Base-by-base conservation (phyloP, 768 basidiomycete genomes). In the Mycena albidolilacea region DNA sequence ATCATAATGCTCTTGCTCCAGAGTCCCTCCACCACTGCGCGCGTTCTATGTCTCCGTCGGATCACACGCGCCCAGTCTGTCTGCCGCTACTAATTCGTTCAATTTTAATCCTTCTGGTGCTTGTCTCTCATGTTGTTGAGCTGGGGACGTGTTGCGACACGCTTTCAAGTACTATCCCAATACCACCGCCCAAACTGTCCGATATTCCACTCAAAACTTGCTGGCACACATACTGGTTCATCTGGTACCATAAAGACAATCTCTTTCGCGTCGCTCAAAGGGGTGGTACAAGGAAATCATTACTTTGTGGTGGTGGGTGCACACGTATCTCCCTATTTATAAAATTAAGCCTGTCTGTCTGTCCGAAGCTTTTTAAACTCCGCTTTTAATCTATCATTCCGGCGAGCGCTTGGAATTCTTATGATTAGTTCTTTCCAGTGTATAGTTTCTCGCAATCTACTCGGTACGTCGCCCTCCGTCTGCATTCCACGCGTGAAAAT, bases 91-190 rank as follows among this genome's bases (percentile, higher is more conserved):
- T 46, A 12, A 12, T 46, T 12, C 46, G 46, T 46, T 46, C 46
- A 46, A 46, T 46, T 12, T 17, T 1, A 46, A 17, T 46, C 46
- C 15, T 46, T 46, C 15, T 46, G 46, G 15, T 46, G 46, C 46
- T 14, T 52, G 15, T 64, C 44, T 50, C 17, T 15, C 21, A 50
- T 21, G 63, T 50, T 44, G 46, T 64, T 46, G 46, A 12, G 43
- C 9, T 63, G 38, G 62, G 9, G 48, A 50, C 48, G 46, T 46
- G 7, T 63, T 21, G 64, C 46, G 35, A 64, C 64, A 19, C 50
- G 50, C 50, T 64, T 52, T 63, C 64, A 10, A 52, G 50, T 35
- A 38, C 35, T 64, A 9, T 64, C 38, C n/a, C 64, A 64, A 64
- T 41, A 64, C 50, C 50, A 52, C 50, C 50, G 50, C 50, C 19